Evolutionary conservation across 1,284 basidiomycete species (phyloP).

Genomic region (Cutaneotrichosporon dermatis): DNA sequence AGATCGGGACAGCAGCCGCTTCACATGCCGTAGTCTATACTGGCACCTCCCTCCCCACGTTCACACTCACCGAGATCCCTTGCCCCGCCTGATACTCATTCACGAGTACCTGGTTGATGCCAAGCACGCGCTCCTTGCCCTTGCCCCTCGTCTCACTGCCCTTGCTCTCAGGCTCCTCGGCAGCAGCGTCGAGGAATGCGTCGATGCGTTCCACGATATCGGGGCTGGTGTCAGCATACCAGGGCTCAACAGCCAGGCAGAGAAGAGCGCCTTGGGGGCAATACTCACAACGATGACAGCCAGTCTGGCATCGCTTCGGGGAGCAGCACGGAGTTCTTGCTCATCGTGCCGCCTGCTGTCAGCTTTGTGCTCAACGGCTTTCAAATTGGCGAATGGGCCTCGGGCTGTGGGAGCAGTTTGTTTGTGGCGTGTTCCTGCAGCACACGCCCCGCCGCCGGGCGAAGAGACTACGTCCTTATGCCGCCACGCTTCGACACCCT

Average conservation of each 20-base stretch:
- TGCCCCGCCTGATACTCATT: conserved; percentile 87
- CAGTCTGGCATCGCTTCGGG: conserved; percentile 42
- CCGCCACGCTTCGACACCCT: too few relatives aligned
- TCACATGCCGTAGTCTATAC: not conserved
- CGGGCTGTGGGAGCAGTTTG: too few relatives aligned
- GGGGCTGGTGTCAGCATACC: conserved; percentile 55
- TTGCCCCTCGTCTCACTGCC: conserved; percentile 54
- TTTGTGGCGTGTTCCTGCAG: too few relatives aligned
- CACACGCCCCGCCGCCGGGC: too few relatives aligned
- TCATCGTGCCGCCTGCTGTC: conserved; percentile 41
- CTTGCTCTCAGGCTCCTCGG: conserved; percentile 11
- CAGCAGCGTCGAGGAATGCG: conserved; percentile 26
- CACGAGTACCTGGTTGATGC: conserved; percentile 75
- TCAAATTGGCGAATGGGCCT: not conserved
- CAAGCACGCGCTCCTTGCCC: conserved; percentile 52
- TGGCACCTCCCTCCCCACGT: not conserved
- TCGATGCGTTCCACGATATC: conserved; percentile 66
- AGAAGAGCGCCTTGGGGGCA: too few relatives aligned
- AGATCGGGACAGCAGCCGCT: too few relatives aligned
- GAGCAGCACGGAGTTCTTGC: conserved; percentile 41
- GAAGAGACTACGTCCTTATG: too few relatives aligned
- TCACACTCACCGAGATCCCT: conserved; percentile 72
- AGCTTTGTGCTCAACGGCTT: not conserved
- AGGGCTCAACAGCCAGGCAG: too few relatives aligned
- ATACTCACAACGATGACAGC: conserved; percentile 36